A percentile compares a stretch with the other conserved stretches of the same genome.
phyloP scores from a whole-genome alignment of 306 rosid genomes.

The Canavalia ensiformis region DNA sequence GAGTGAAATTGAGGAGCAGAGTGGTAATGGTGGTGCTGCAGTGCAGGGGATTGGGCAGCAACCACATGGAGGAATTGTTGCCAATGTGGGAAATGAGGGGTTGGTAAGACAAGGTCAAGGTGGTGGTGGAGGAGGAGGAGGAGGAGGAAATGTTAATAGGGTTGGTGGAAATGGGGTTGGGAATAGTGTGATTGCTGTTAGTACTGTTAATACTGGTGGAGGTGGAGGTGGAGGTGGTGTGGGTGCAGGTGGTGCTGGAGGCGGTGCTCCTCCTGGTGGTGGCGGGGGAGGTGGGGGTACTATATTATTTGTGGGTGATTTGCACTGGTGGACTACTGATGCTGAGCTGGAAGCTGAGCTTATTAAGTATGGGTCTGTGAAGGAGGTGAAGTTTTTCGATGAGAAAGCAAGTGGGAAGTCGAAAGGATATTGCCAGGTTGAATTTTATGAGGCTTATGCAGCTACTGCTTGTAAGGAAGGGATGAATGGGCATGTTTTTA shows the following conservation, averaged over 20 bases:
- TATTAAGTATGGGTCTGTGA: constrained; percentile 85
- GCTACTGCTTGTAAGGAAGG: constrained; percentile 92
- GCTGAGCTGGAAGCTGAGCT: constrained; percentile 87
- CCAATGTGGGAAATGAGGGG: constrained; percentile 63
- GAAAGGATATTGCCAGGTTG: constrained; percentile 97
- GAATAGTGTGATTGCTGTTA: constrained; percentile 52
- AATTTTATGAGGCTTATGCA: constrained; percentile 75
- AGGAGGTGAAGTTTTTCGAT: constrained; percentile 94
- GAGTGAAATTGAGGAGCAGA: constrained; percentile 71
- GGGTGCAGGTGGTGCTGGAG: constrained; percentile 37
- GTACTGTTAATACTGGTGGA: constrained; percentile 41
- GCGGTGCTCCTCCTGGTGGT: too few species aligned
- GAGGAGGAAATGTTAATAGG: constrained; percentile 55
- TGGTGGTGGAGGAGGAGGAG: constrained; percentile 32
- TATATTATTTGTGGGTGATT: constrained; percentile 89
- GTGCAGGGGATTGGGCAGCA: constrained; percentile 68
- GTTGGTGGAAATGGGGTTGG: constrained; percentile 61
- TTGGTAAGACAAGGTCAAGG: constrained; percentile 68
- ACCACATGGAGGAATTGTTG: constrained; percentile 57
- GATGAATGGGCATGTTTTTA: constrained; percentile 84
- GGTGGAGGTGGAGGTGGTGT: constrained; percentile 40
- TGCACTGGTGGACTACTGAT: constrained; percentile 99
- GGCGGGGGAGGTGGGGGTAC: constrained; percentile 62
- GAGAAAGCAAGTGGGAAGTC: constrained; percentile 99
- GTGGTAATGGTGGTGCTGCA: constrained; percentile 58